These are phyloP conservation scores for Populus hybrid DNA, from an alignment of 441 rosid species.

Conservation along the genomic window DNA sequence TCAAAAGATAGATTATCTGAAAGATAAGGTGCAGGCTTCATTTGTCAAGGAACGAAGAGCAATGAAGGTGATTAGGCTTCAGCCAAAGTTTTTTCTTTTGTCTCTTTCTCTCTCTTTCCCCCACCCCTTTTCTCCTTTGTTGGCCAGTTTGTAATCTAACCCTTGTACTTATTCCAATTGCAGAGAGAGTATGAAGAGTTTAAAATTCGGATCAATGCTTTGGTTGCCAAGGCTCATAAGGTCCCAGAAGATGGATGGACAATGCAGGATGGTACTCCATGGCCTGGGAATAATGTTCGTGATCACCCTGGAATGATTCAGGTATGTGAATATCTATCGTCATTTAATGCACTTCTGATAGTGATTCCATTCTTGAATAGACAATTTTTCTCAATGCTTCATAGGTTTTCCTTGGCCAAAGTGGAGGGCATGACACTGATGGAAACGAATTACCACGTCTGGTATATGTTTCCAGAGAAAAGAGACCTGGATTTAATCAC, in stretches of 20 bases:
- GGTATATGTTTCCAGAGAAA: slow-evolving; percentile 58
- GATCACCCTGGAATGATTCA: slow-evolving; percentile 93
- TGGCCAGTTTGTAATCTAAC: background rate
- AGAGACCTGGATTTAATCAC: slow-evolving; percentile 83
- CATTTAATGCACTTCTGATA: background rate
- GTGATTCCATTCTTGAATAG: background rate
- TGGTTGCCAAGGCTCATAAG: slow-evolving; percentile 69
- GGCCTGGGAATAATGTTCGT: slow-evolving; percentile 75
- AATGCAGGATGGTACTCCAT: slow-evolving; percentile 85
- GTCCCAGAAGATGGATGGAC: slow-evolving; percentile 89
- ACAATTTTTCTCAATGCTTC: slow-evolving; percentile 23
- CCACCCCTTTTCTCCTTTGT: background rate
- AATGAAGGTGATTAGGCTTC: slow-evolving; percentile 44
- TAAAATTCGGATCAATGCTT: slow-evolving; percentile 64
- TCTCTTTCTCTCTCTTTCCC: background rate
- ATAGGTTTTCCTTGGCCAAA: slow-evolving; percentile 29
- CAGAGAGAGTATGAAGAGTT: slow-evolving; percentile 75
- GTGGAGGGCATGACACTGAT: slow-evolving; percentile 59
- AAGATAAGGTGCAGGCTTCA: slow-evolving; percentile 56
- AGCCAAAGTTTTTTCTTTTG: background rate
- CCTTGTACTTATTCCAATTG: background rate
- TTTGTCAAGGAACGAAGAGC: slow-evolving; percentile 65
- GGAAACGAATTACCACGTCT: slow-evolving; percentile 67
- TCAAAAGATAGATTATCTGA: slow-evolving; percentile 64
- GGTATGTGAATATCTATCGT: slow-evolving; percentile 26